Evolutionary conservation across 129 eudicot species (phyloP), one percentile per base, ranked within the genome.

Genomic region (Lactuca sativa): DNA sequence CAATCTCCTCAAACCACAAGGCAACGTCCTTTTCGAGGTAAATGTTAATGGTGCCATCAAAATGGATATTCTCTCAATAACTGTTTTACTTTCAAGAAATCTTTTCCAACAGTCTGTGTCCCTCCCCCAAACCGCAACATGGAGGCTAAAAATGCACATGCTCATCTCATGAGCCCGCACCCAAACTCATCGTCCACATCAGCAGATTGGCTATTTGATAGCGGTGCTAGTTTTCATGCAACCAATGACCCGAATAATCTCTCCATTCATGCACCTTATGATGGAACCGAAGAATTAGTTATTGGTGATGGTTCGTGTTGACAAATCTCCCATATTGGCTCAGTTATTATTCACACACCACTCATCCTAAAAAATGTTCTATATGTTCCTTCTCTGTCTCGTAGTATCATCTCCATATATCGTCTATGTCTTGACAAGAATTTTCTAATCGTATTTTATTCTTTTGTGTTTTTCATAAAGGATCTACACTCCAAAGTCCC

Each of bases 401-500:
- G 13, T 37, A 14, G 0, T 1, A 41, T 62, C 13, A 37, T 3
- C 32, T 21, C 52, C 31, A 37, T 37, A 37, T 14, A 11, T 7
- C 40, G 14, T 47, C 17, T 34, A 34, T 64, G 56, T 21, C 2
- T 11, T 9, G 8, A 48, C 9, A 16, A 64, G 11, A 8, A 10
- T 30, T 17, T 64, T 18, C 51, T 25, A 15, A 65, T 65, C 17
- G 18, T 9, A 17, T 65, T 65, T n/a, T 43, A 6, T 4, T 47
- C 70, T 12, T 64, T 47, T 64, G 4, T 8, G 9, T 63, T 63
- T 63, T 7, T 15, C 17, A 31, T 63, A 5, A 63, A 63, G 68
- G 54, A 41, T 59, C 64, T 4, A 13, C 18, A 9, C 7, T 11
- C 47, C 4, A 12, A 30, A 12, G 9, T 43, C 1, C 21, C n/a